Evolutionary conservation across 73 alveolate genomes (phyloP).

Genomic region (Durusdinium trenchii): DNA sequence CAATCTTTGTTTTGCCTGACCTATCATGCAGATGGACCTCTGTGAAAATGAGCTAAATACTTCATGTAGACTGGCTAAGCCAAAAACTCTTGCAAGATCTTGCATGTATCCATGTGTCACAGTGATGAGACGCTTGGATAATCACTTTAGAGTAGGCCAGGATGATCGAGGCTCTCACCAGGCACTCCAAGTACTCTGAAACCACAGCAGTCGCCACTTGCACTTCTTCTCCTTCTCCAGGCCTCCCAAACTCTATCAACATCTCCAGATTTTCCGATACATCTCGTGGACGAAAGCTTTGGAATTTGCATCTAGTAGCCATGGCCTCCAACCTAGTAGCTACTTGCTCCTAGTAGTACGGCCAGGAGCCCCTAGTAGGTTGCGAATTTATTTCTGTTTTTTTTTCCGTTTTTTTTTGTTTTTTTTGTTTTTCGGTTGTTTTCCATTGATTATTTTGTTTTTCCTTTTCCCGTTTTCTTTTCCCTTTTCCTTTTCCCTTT

Average conservation of each 20-base stretch:
- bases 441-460: background rate
- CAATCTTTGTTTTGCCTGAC: too few relatives aligned
- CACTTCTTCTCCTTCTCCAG: conserved; percentile 14
- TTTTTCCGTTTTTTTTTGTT: background rate
- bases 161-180: too few relatives aligned
- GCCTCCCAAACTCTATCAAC: background rate
- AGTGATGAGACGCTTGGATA: too few relatives aligned
- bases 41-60: too few relatives aligned
- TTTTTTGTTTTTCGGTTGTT: background rate
- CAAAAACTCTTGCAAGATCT: too few relatives aligned
- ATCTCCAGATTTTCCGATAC: background rate
- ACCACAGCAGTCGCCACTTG: background rate
- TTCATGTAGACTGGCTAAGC: too few relatives aligned
- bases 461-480: background rate
- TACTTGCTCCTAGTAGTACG: background rate
- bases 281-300: background rate
- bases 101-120: too few relatives aligned
- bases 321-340: background rate
- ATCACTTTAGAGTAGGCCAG: too few relatives aligned
- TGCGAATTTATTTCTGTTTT: background rate
- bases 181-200: background rate
- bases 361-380: background rate
- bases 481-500: background rate
- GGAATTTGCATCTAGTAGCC: background rate
- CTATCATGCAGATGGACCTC: too few relatives aligned